A percentile compares a stretch with the other conserved stretches of the same genome.
Evolutionary conservation across 805 yeast genomes (phyloP).

Genomic region (Lipomyces orientalis): DNA sequence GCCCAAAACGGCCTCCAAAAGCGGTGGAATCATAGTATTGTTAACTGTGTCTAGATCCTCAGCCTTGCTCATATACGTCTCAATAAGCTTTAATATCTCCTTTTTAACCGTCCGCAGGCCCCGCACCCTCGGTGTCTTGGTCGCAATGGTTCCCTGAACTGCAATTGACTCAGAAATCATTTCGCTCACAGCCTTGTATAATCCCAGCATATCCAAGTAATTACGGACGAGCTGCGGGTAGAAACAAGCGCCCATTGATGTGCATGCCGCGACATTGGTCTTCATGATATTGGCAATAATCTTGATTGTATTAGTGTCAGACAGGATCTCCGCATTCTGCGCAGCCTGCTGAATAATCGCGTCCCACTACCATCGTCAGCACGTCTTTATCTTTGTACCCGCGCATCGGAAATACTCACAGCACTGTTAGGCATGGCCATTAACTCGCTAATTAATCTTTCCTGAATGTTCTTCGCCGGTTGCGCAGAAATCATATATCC

Average conservation of each 20-base stretch:
- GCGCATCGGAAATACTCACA: not conserved
- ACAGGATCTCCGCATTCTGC: constrained; percentile 76
- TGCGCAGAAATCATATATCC: constrained; percentile 92
- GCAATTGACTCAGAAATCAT: constrained; percentile 84
- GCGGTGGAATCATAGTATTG: constrained; percentile 77
- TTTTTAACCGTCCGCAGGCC: constrained; percentile 95
- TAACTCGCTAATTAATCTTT: constrained; percentile 71
- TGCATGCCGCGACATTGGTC: constrained; percentile 93
- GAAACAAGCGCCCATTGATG: constrained; percentile 91
- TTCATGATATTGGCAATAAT: constrained; percentile 91
- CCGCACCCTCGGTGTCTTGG: constrained; percentile 93
- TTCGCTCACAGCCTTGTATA: constrained; percentile 85
- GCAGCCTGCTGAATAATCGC: constrained; percentile 85
- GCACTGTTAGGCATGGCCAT: constrained; percentile 95
- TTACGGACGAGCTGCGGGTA: constrained; percentile 85
- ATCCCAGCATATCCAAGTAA: constrained; percentile 85
- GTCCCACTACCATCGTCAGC: constrained; percentile 57
- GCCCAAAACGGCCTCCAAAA: constrained; percentile 81
- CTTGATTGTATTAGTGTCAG: constrained; percentile 76
- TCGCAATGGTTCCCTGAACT: constrained; percentile 81
- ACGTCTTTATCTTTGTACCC: not conserved
- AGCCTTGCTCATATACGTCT: constrained; percentile 85
- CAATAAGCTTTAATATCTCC: constrained; percentile 87
- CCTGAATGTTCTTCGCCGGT: constrained; percentile 68
- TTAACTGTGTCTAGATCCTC: constrained; percentile 85